phyloP scores from a whole-genome alignment of 148 eudicot genomes.

The Dianthus caryophyllus region DNA sequence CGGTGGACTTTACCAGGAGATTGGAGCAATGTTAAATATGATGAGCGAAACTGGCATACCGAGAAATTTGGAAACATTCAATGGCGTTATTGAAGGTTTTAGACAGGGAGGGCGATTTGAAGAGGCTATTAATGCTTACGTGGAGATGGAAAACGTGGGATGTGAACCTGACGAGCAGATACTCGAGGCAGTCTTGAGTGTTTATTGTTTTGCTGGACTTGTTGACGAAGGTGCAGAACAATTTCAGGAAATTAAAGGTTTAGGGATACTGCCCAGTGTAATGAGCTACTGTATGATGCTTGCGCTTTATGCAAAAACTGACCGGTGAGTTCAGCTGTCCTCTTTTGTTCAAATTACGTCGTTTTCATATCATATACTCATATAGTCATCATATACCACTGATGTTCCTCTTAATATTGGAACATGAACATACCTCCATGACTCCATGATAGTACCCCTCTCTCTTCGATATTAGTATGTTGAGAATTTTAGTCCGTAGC shows the following conservation, averaged over 20 bases:
- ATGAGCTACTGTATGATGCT: slow-evolving; percentile 98
- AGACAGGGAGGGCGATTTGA: slow-evolving; percentile 92
- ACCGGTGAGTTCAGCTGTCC: slow-evolving; percentile 51
- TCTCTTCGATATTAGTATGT: too few relatives aligned
- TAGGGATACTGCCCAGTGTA: slow-evolving; percentile 74
- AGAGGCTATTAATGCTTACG: slow-evolving; percentile 76
- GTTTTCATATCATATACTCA: not conserved
- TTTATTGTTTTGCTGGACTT: slow-evolving; percentile 84
- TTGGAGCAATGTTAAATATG: slow-evolving; percentile 52
- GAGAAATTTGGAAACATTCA: slow-evolving; percentile 50
- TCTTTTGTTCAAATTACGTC: not conserved
- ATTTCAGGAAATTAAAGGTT: slow-evolving; percentile 78
- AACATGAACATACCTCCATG: slow-evolving; percentile 1
- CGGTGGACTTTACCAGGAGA: slow-evolving; percentile 88
- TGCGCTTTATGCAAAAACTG: slow-evolving; percentile 72
- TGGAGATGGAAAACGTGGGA: slow-evolving; percentile 77
- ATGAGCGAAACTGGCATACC: slow-evolving; percentile 58
- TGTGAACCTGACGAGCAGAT: slow-evolving; percentile 83
- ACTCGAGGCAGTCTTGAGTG: slow-evolving; percentile 87
- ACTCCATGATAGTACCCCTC: not conserved
- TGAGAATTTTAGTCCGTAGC: too few relatives aligned
- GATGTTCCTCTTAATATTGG: not conserved
- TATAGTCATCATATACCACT: too few relatives aligned
- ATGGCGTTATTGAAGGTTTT: slow-evolving; percentile 79
- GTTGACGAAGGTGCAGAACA: slow-evolving; percentile 87